Conservation (phyloP, 2,329 filamentous ascomycete species). For the Monilinia fructicola region DNA sequence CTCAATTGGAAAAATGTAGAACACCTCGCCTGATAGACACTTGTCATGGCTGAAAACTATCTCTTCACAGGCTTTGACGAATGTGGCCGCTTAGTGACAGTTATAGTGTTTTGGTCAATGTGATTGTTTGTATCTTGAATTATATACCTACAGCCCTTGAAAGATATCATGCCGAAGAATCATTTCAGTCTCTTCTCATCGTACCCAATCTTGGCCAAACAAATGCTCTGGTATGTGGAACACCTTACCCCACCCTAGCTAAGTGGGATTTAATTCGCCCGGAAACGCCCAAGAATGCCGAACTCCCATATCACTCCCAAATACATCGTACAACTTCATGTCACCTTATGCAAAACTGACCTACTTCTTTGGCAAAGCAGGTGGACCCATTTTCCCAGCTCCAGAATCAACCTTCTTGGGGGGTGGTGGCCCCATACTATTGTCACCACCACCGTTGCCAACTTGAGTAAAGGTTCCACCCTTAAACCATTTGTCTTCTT, state of each 20-base stretch:
- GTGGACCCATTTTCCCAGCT: conserved; percentile 49
- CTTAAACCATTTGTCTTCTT: conserved; percentile 96
- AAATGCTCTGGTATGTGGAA: conserved; percentile 4
- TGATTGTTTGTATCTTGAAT: too few relatives aligned
- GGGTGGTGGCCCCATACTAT: conserved; percentile 77
- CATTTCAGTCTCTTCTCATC: not conserved
- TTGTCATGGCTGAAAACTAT: too few relatives aligned
- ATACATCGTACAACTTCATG: not conserved
- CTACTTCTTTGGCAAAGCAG: conserved; percentile 36
- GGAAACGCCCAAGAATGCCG: not conserved
- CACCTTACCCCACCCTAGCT: not conserved
- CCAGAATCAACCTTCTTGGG: conserved; percentile 74
- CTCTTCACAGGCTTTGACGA: too few relatives aligned
- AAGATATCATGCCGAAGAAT: too few relatives aligned
- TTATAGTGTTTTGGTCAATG: too few relatives aligned
- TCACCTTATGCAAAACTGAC: not conserved
- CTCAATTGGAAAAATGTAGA: too few relatives aligned
- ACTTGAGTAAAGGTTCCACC: conserved; percentile 95
- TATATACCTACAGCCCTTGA: too few relatives aligned
- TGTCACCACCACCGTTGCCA: conserved; percentile 50
- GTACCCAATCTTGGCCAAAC: not conserved
- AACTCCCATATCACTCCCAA: not conserved
- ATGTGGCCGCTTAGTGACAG: too few relatives aligned
- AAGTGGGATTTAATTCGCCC: not conserved
- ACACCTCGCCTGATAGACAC: too few relatives aligned